A percentile compares a stretch with the other conserved stretches of the same genome.
phyloP scores from a whole-genome alignment of 306 rosid genomes.

The Parietaria judaica region DNA sequence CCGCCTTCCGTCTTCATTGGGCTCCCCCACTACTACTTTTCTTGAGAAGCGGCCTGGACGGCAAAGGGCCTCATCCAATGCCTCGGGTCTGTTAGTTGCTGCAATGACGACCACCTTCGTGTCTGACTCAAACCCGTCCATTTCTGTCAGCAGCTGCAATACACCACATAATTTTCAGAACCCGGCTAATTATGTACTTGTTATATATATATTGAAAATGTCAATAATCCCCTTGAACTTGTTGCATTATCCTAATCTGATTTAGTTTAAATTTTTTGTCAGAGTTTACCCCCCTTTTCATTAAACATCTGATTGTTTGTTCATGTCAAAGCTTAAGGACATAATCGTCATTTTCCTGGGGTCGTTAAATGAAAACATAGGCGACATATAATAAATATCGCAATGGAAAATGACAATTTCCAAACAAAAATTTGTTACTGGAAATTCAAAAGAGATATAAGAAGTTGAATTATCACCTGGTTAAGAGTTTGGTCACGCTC shows the following conservation, averaged over 20 bases:
- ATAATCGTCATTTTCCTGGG: too few species aligned
- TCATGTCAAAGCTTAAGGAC: too few species aligned
- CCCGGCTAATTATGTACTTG: not conserved
- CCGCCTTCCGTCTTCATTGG: conserved; percentile 90
- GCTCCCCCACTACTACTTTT: conserved; percentile 85
- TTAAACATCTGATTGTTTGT: too few species aligned
- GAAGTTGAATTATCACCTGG: conserved; percentile 39
- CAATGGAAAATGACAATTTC: too few species aligned
- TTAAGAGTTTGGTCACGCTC: conserved; percentile 93
- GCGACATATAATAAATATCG: too few species aligned
- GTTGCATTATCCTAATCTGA: too few species aligned
- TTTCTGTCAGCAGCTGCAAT: conserved; percentile 81
- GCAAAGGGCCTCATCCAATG: conserved; percentile 91
- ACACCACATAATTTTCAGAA: conserved; percentile 11
- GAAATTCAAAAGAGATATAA: not conserved
- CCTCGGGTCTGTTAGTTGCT: conserved; percentile 92
- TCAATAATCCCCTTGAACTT: too few species aligned
- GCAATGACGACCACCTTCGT: conserved; percentile 84
- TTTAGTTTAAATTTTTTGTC: too few species aligned
- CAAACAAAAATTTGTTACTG: not conserved
- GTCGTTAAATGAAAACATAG: too few species aligned
- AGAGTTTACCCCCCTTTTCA: too few species aligned
- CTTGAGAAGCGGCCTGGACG: conserved; percentile 98
- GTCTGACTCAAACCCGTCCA: conserved; percentile 97
- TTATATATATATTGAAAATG: too few species aligned